phyloP scores from a whole-genome alignment of 2,329 filamentous ascomycete genomes.

The Arachnopeziza araneosa region DNA sequence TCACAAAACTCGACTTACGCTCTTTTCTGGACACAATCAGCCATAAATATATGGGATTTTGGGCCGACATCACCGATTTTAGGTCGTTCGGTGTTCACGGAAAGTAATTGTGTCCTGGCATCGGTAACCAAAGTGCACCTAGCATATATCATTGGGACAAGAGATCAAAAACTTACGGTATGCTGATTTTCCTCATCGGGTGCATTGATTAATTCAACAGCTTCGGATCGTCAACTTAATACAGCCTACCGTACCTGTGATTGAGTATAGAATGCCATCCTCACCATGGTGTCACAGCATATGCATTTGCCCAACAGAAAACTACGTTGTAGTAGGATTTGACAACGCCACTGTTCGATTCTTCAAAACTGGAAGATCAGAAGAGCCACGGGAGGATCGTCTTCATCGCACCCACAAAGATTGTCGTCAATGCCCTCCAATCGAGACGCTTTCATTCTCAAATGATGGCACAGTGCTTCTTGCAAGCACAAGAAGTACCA shows the following conservation, averaged over 20 bases:
- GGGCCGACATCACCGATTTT: slow-evolving; percentile 33
- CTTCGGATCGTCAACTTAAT: slow-evolving; percentile 35
- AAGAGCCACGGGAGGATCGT: slow-evolving; percentile 34
- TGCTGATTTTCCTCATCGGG: slow-evolving; percentile 4
- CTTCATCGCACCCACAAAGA: slow-evolving; percentile 33
- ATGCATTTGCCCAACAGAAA: slow-evolving; percentile 35
- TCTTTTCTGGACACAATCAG: slow-evolving; percentile 36
- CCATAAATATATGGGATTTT: slow-evolving; percentile 37
- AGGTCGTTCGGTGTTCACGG: slow-evolving; percentile 31
- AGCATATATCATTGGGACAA: slow-evolving; percentile 36
- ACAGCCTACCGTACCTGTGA: slow-evolving; percentile 27
- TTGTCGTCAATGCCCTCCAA: slow-evolving; percentile 33
- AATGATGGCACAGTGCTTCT: slow-evolving; percentile 36
- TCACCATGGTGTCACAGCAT: slow-evolving; percentile 36
- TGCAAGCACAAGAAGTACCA: slow-evolving; percentile 33
- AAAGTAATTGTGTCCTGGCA: slow-evolving; percentile 36
- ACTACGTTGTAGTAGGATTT: slow-evolving; percentile 37
- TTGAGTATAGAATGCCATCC: slow-evolving; percentile 37
- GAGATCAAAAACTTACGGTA: slow-evolving; percentile 38
- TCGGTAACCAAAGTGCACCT: slow-evolving; percentile 34
- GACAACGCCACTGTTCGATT: slow-evolving; percentile 37
- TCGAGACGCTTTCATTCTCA: slow-evolving; percentile 38
- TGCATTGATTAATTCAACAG: slow-evolving; percentile 18
- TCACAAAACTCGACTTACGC: slow-evolving; percentile 36
- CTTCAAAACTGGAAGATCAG: slow-evolving; percentile 32